phyloP scores from a whole-genome alignment of 257 asterid genomes.

The Petunia axillaris region DNA sequence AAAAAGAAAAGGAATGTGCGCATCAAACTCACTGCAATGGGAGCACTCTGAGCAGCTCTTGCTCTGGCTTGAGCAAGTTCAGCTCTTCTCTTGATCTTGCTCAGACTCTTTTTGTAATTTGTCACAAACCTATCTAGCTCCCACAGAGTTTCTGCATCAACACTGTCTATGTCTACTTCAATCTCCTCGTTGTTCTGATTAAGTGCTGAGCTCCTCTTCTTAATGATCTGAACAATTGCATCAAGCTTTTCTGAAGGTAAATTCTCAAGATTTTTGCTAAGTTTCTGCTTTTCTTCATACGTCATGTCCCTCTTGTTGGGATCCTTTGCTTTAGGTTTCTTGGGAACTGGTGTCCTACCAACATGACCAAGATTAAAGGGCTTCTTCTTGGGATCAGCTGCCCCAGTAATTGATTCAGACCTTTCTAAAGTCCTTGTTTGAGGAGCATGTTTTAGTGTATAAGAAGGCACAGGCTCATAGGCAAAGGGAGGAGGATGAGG shows the following conservation, averaged over 20 bases:
- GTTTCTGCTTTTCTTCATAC: constrained; percentile 83
- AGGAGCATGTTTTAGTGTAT: constrained; percentile 30
- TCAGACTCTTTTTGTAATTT: constrained; percentile 80
- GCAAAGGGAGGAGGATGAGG: constrained; percentile 35
- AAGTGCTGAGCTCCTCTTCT: constrained; percentile 69
- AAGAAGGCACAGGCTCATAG: constrained; percentile 3
- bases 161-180: constrained; percentile 86
- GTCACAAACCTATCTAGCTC: constrained; percentile 95
- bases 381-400: constrained; percentile 48
- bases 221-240: constrained; percentile 79
- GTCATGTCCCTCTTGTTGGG: constrained; percentile 89
- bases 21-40: constrained; percentile 27
- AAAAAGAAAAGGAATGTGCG: constrained; percentile 27
- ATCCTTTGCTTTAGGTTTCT: constrained; percentile 94
- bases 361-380: constrained; percentile 45
- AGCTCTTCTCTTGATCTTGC: constrained; percentile 77
- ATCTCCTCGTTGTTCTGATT: constrained; percentile 82
- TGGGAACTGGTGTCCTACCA: constrained; percentile 72
- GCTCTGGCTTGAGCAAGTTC: constrained; percentile 26
- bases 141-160: constrained; percentile 93
- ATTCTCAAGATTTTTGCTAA: constrained; percentile 76
- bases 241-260: constrained; percentile 86
- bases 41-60: constrained; percentile 15
- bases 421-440: constrained; percentile 48
- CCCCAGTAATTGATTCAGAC: constrained; percentile 46